A percentile compares a stretch with the other conserved stretches of the same genome.
Conservation (phyloP, 345 rosid genomes). For the Anastatica hierochuntica region DNA sequence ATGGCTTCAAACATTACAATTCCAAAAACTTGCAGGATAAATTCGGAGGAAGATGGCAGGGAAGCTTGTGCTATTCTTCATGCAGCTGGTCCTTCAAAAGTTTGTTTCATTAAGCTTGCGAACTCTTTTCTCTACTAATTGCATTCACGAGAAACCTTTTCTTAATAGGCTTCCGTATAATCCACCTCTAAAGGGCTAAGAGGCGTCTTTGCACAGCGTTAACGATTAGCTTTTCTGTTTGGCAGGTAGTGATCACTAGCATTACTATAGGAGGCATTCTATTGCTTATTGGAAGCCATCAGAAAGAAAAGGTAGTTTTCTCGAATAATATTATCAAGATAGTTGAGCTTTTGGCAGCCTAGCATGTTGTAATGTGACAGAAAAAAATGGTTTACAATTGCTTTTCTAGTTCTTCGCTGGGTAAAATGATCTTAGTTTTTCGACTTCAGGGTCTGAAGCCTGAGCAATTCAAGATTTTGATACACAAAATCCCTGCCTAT, state of each 20-base stretch:
- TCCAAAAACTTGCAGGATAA: conserved; percentile 42
- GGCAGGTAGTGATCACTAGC: conserved; percentile 95
- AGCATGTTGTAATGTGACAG: conserved; percentile 1
- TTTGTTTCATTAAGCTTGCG: conserved; percentile 9
- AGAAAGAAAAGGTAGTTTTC: conserved; percentile 64
- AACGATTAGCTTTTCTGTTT: conserved; percentile 1
- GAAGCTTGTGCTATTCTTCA: conserved; percentile 90
- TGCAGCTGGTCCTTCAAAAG: conserved; percentile 95
- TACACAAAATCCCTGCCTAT: conserved; percentile 87
- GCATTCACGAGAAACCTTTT: too few relatives aligned
- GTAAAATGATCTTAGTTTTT: conserved; percentile 3
- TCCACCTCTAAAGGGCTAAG: neutral
- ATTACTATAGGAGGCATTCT: conserved; percentile 66
- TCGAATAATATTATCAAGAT: neutral
- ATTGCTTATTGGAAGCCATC: conserved; percentile 85
- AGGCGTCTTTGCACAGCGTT: neutral
- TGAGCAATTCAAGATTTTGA: conserved; percentile 79
- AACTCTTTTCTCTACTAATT: neutral
- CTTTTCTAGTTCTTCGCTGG: too few relatives aligned
- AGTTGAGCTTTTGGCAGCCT: neutral
- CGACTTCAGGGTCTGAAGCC: conserved; percentile 54
- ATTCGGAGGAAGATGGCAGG: conserved; percentile 68
- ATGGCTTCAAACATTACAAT: neutral
- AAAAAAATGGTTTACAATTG: too few relatives aligned
- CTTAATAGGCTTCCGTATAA: neutral